These are phyloP conservation scores for Metarhizium album DNA, from an alignment of 2,329 filamentous ascomycete genomes.

Conservation along the genomic window DNA sequence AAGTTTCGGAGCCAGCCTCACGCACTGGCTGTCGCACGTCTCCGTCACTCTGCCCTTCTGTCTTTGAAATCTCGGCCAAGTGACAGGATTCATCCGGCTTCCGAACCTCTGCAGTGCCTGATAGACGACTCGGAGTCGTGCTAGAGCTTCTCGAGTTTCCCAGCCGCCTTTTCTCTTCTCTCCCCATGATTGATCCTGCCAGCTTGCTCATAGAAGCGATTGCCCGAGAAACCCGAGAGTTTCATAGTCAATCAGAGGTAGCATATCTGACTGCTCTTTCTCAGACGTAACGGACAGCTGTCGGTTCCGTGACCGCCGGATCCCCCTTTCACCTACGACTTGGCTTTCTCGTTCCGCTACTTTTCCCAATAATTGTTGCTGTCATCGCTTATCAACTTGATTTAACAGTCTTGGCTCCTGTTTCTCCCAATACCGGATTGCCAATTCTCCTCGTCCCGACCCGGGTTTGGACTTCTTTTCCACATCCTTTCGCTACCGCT, in stretches of 20 bases:
- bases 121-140: not conserved
- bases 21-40: slow-evolving; percentile 11
- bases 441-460: slow-evolving; percentile 11
- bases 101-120: not conserved
- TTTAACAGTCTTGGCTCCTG: not conserved
- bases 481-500: slow-evolving; percentile 37
- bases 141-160: not conserved
- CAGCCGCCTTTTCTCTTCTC: not conserved
- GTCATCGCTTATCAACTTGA: not conserved
- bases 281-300: not conserved
- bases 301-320: slow-evolving; percentile 1
- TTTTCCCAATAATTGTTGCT: not conserved
- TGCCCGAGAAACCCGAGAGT: not conserved
- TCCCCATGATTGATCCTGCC: not conserved
- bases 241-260: not conserved
- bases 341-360: not conserved
- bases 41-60: not conserved
- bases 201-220: not conserved
- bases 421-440: slow-evolving; percentile 6
- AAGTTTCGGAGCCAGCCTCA: slow-evolving; percentile 8
- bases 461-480: slow-evolving; percentile 5
- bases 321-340: not conserved
- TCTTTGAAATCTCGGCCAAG: not conserved
- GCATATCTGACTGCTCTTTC: not conserved
- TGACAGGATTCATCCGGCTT: not conserved